Base-by-base conservation (phyloP, 108 stramenopile genomes). In the Cyclotella cryptica region DNA sequence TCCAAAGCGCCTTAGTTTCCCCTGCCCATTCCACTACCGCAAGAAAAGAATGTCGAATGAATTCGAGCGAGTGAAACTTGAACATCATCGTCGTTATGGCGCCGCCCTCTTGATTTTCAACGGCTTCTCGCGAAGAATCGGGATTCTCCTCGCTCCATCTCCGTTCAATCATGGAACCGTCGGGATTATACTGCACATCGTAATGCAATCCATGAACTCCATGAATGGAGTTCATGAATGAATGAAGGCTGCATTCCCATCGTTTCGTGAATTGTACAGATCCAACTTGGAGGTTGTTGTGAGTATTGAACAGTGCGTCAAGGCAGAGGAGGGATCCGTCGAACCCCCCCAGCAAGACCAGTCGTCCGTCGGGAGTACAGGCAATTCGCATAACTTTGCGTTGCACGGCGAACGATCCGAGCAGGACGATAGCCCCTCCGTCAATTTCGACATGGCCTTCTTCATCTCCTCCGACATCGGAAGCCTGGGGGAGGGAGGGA, bases 161-260 rank as follows among this genome's bases (percentile, higher is more conserved):
- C 5, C 83, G 74, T 42, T 71, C 70, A 66, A 47, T 19, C 24
- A 92, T 47, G 9, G 86, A 83, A 21, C 82, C 78, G 17, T 87
- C 66, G 12, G 89, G 88, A 21, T 87, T 85, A 35, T 35, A 41
- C 24, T 41, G 30, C n/a, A 74, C 61, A 42, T 63, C 24, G 84
- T 78, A 18, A 79, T 85, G 58, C 66, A 52, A 11, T 81, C 84
- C 85, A 84, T 47, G 85, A 76, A 81, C 88, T 87, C 10, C 35
- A 35, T 35, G 35, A 35, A 35, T 35, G 35, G 35, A 12, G 29
- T 39, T 39, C 11, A 11, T 62, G 14, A 41, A 18, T 62, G 28
- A 18, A 24, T 49, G 9, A 49, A 49, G 47, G 24, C 21, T n/a
- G 55, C 22, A 57, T 19, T n/a, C 12, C 19, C 24, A 57, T 57